Conservation (phyloP, 2,329 filamentous ascomycete genomes). For the Fusarium globosum region DNA sequence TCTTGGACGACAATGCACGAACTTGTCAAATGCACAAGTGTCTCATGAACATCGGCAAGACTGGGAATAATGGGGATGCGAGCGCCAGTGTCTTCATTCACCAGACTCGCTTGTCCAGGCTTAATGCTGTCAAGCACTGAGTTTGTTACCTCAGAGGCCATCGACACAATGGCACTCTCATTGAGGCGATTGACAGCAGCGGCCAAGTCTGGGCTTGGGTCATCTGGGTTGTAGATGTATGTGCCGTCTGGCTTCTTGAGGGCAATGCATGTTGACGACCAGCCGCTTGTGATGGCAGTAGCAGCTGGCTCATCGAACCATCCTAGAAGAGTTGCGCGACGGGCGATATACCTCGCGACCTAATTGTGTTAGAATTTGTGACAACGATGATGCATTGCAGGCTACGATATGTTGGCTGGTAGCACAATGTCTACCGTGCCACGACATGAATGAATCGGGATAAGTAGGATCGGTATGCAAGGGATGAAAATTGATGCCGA, state of each 20-base stretch:
- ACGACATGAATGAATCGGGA: neutral
- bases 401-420: neutral
- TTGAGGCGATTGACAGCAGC: conserved; percentile 37
- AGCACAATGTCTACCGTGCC: neutral
- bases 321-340: conserved; percentile 42
- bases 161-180: conserved; percentile 39
- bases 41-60: conserved; percentile 30
- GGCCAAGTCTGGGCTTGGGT: conserved; percentile 37
- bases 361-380: conserved; percentile 14
- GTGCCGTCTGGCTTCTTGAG: conserved; percentile 37
- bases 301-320: conserved; percentile 43
- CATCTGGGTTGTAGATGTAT: conserved; percentile 38
- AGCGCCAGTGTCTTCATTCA: conserved; percentile 38
- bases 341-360: conserved; percentile 44
- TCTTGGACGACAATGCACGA: conserved; percentile 40
- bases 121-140: conserved; percentile 37
- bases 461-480: neutral
- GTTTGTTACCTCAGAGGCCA: conserved; percentile 40
- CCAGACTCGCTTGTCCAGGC: conserved; percentile 29
- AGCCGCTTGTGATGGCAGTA: conserved; percentile 38
- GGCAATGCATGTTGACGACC: conserved; percentile 42
- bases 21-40: conserved; percentile 29
- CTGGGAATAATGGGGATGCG: conserved; percentile 39
- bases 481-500: neutral
- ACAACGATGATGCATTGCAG: neutral